Evolutionary conservation across 2,329 filamentous ascomycete genomes (phyloP).

Genomic region (Aspergillus sp.): DNA sequence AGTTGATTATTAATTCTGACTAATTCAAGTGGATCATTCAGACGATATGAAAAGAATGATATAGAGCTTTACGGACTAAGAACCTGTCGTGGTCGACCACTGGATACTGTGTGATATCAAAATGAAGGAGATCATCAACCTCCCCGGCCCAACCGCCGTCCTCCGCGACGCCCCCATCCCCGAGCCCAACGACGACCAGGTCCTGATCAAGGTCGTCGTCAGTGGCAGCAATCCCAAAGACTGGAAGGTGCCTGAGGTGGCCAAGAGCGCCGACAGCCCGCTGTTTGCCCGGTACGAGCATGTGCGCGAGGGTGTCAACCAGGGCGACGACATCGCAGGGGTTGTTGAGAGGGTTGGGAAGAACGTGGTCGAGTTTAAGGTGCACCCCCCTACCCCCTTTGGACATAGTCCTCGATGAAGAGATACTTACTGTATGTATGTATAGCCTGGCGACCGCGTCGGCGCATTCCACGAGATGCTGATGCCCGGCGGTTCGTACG

Average conservation of each 20-base stretch:
- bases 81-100: too few relatives aligned
- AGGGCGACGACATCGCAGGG: constrained; percentile 55
- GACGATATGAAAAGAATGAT: too few relatives aligned
- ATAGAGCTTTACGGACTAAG: too few relatives aligned
- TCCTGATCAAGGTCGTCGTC: constrained; percentile 37
- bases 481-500: constrained; percentile 51
- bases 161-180: constrained; percentile 31
- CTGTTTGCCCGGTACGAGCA: background rate
- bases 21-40: background rate
- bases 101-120: too few relatives aligned
- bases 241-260: constrained; percentile 31
- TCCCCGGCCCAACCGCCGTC: constrained; percentile 6
- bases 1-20: too few relatives aligned
- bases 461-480: constrained; percentile 51
- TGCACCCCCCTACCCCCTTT: background rate
- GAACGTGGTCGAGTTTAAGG: constrained; percentile 54
- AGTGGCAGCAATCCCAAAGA: constrained; percentile 47
- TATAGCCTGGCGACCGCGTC: constrained; percentile 52
- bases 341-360: constrained; percentile 52
- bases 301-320: constrained; percentile 32
- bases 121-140: constrained; percentile 13
- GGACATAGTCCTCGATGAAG: background rate
- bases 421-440: background rate
- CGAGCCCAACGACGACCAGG: constrained; percentile 28
- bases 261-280: background rate